A percentile compares a stretch with the other conserved stretches of the same genome.
Evolutionary conservation across 2,329 filamentous ascomycete species (phyloP).

Genomic region (Zymoseptoria brevis): DNA sequence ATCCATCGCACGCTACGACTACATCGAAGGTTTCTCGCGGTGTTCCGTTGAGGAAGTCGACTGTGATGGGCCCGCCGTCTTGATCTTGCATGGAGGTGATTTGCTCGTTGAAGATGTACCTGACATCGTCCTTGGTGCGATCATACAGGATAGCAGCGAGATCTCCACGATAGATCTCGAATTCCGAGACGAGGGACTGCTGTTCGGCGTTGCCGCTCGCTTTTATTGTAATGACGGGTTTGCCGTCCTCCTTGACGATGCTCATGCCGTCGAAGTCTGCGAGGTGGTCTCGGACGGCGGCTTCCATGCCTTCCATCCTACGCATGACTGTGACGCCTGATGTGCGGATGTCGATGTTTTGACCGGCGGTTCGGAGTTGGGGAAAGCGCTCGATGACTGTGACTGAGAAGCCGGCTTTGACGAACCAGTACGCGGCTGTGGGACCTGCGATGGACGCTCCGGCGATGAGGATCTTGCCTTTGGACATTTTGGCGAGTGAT

Average conservation of each 20-base stretch:
- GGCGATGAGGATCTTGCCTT: slow-evolving; percentile 15
- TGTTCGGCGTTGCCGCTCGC: slow-evolving; percentile 27
- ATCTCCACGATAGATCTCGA: slow-evolving; percentile 32
- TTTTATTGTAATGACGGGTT: slow-evolving; percentile 25
- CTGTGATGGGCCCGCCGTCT: slow-evolving; percentile 30
- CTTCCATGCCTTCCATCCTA: slow-evolving; percentile 24
- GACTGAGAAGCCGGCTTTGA: slow-evolving; percentile 13
- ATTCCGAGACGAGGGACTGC: slow-evolving; percentile 32
- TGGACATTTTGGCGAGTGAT: background rate
- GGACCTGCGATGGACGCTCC: slow-evolving; percentile 23
- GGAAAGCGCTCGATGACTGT: slow-evolving; percentile 26
- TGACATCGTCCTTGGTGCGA: slow-evolving; percentile 33
- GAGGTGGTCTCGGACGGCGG: slow-evolving; percentile 10
- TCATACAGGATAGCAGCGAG: slow-evolving; percentile 27
- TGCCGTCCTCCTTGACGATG: slow-evolving; percentile 23
- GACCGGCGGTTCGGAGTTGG: slow-evolving; percentile 24
- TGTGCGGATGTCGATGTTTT: slow-evolving; percentile 29
- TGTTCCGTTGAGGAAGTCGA: slow-evolving; percentile 36
- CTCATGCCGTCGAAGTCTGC: slow-evolving; percentile 24
- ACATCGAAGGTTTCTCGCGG: slow-evolving; percentile 38
- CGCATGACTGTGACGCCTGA: slow-evolving; percentile 24
- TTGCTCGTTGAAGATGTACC: slow-evolving; percentile 35
- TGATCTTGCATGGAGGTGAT: slow-evolving; percentile 29
- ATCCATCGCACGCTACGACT: slow-evolving; percentile 43
- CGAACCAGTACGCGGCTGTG: slow-evolving; percentile 20